These are phyloP conservation scores for Daldinia childiae DNA, from an alignment of 495 filamentous ascomycete species.

Conservation along the genomic window DNA sequence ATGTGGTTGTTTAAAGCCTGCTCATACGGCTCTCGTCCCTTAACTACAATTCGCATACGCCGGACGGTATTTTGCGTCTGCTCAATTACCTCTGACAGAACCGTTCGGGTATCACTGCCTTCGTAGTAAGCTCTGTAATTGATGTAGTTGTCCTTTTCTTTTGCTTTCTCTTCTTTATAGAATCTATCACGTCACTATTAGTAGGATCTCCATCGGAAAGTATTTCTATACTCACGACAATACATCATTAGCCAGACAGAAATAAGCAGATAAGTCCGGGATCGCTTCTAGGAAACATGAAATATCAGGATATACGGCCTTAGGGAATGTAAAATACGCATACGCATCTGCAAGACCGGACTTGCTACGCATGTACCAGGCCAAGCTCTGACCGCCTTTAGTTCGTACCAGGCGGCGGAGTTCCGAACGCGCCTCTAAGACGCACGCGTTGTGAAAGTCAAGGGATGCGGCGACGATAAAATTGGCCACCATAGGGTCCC, in stretches of 20 bases:
- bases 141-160: constrained; percentile 50
- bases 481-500: constrained; percentile 25
- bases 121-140: constrained; percentile 21
- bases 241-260: constrained; percentile 29
- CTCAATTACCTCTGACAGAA: constrained; percentile 17
- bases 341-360: constrained; percentile 24
- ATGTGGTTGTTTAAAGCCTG: constrained; percentile 15
- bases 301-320: constrained; percentile 24
- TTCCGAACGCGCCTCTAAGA: constrained; percentile 24
- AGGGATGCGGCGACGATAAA: constrained; percentile 31
- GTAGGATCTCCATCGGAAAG: neutral
- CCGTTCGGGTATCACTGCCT: constrained; percentile 16
- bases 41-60: constrained; percentile 18
- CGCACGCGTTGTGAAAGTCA: constrained; percentile 30
- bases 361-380: constrained; percentile 30
- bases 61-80: constrained; percentile 1
- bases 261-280: constrained; percentile 29
- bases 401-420: constrained; percentile 20
- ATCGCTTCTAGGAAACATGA: constrained; percentile 33
- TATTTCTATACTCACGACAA: constrained; percentile 20
- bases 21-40: constrained; percentile 22
- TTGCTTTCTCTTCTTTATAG: constrained; percentile 64
- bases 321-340: constrained; percentile 32
- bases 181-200: constrained; percentile 38
- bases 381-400: constrained; percentile 19